Evolutionary conservation across 495 filamentous ascomycete species (phyloP), one percentile per base, ranked within the genome.

Genomic region (Hypoxylon fragiforme): DNA sequence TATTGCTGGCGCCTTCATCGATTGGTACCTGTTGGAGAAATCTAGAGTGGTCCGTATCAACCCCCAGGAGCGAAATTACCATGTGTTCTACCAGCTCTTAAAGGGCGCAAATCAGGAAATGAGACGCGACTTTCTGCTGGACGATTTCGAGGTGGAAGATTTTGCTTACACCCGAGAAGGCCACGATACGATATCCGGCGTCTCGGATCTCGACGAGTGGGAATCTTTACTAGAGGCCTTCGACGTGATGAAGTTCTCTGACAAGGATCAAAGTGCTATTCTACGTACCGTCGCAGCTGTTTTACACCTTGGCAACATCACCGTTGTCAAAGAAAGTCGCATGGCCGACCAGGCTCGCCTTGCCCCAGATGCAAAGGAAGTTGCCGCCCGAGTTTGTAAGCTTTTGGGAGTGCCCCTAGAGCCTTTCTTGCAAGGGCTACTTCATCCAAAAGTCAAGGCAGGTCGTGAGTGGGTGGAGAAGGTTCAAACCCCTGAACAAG

Each of bases 391-490:
- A 61, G 87, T 92, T 5, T 97, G 92, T 66, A 81, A 81, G 21
- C 79, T 97, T 11, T 78, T 99, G 3, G 92, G 91, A 0, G 94
- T 99, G 42, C 79, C 85, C 5, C 59, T 86, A 0, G 91, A 96
- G 19, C 80, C 85, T 0, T 99, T 99, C 62, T 74, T 94, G 6
- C 89, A 90, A 59, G 91, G 91, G 0, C 71, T 99, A 11, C 77
- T 99, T 9, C 94, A 96, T 63, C 95, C 95, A 4, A 86, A 80
- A 44, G 95, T 99, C 4, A 96, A 94, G 66, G 95, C 95, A 34
- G 95, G 95, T 18, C 83, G 90, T 28, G 95, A 99, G 73, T 97
- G 91, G 92, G 95, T 99, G 5, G 91, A 96, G 63, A 97, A 96
- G 66, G 92, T 92, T 9, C 91, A 97, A 67, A 97, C 92, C 1